A percentile compares a stretch with the other conserved stretches of the same genome.
phyloP scores from a whole-genome alignment of 164 flowering plant species.

The Chimonanthus salicifolius region DNA sequence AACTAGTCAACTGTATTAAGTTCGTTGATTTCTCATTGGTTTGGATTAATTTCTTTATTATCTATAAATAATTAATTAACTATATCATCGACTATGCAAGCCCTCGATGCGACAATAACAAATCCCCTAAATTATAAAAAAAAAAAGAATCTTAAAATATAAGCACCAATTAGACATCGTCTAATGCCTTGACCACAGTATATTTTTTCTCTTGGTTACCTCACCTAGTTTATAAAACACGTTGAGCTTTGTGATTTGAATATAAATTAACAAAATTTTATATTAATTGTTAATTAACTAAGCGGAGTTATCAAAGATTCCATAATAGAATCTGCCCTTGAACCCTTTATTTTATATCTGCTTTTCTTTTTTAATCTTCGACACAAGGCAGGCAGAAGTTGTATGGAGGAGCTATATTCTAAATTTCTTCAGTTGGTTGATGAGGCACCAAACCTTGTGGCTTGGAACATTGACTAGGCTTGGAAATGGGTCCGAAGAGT shows the following conservation, averaged over 20 bases:
- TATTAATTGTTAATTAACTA: no score
- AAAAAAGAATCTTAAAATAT: no score
- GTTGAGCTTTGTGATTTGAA: not conserved
- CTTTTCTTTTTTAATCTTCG: not conserved
- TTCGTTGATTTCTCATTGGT: not conserved
- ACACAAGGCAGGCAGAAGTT: not conserved
- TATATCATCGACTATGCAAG: not conserved
- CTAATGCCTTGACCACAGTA: not conserved
- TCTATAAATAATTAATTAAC: not conserved
- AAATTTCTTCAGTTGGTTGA: not conserved
- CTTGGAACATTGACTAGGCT: not conserved
- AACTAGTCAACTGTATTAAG: not conserved
- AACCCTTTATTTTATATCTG: not conserved
- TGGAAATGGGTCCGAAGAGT: not conserved
- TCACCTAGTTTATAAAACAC: not conserved
- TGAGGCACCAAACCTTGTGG: not conserved
- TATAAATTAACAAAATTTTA: not conserved
- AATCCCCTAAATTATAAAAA: not conserved
- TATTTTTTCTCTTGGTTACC: not conserved
- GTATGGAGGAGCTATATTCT: not conserved
- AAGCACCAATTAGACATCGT: not conserved
- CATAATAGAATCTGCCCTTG: not conserved
- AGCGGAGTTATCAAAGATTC: not conserved
- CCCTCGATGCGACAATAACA: not conserved
- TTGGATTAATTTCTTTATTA: no score